Base-by-base conservation (phyloP, 1,284 basidiomycete species). In the Volvariella surrecta region DNA sequence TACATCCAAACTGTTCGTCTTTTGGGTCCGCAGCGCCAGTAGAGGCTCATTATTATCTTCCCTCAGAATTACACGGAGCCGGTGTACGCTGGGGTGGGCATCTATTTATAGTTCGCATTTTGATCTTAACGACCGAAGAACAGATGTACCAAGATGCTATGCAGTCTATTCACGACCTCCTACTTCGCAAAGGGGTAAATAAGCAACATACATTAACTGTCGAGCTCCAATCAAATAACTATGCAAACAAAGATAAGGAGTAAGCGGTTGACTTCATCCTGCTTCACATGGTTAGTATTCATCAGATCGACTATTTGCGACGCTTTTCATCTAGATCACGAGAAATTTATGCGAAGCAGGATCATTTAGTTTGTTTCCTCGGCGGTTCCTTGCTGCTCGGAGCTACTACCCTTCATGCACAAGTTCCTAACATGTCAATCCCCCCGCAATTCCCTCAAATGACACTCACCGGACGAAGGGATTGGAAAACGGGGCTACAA, bases 351-450 rank as follows among this genome's bases (percentile, higher is more conserved):
- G 84, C 85, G 9, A 96, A 97, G 61, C 95, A 99, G 67, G 95
- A 99, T 60, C 95, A 98, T 60, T 77, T 98, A 8, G 94, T 92
- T 1, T 98, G 95, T 62, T 98, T 97, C 79, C 67, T 98, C 39
- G 93, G 86, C 38, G 94, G 93, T 2, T 86, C 87, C 1, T 77
- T 98, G 53, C 83, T 98, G 73, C 74, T 97, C 2, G 92, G 95
- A 22, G 86, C 93, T 2, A 78, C 78, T 28, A 77, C 78, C 1
- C 74, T 78, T 0, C 73, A 72, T 11, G 66, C 68, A 0, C 46
- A 58, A 32, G 51, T 50, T 9, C 50, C 55, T 0, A 58, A 61
- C 6, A 70, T 76, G 7, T 76, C 74, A 1, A 60, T 78, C 2
- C 81, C 79, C 1, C 81, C 80, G 1, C 63, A 61, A 19, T 54